Base-by-base conservation (phyloP, 208 protist genomes). In the Leishmania lainsoni region DNA sequence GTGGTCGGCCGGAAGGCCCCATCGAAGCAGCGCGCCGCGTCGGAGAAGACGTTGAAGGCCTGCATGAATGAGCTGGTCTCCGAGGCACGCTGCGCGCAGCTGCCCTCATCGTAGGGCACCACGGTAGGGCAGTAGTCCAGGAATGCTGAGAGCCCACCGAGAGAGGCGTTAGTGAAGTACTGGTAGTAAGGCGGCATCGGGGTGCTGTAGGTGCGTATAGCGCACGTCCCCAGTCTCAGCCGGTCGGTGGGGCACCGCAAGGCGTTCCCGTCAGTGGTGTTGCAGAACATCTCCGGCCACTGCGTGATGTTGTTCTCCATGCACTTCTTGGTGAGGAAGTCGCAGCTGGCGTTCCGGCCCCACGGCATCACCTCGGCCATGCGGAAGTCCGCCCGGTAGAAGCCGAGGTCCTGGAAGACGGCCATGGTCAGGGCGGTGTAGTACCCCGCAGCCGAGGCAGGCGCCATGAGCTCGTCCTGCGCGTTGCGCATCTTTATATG, bases 71-170 rank as follows among this genome's bases (percentile, higher is more conserved):
- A 12, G n/a, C 3, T 4, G 1, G 17, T 22, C 6, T 35, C 0
- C 1, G 4, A 2, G 5, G 32, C 17, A 26, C 5, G 0, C 26
- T 73, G 69, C 3, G 6, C 5, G 2, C 42, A 52, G 14, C 1
- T 29, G 69, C 6, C 17, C 51, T 5, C 8, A 22, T 0, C 8
- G 22, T n/a, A 73, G 20, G 35, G 22, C 8, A 14, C 17, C 39
- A 10, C 22, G 9, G 52, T 35, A 0, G 89, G 91, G 78, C 91
- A 95, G 80, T 83, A 91, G 73, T 93, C 90, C 83, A 91, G 86
- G 8, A 83, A 75, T 12, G 69, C 6, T n/a, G 42, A n/a, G 61
- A 2, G 1, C 4, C 89, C 91, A 16, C 81, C 81, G 16, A 72
- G 35, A 35, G 1, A 35, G 35, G 35, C 35, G 1, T 89, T 52